Conservation (phyloP, 805 yeast species). For the Saccharomyces paradoxus region DNA sequence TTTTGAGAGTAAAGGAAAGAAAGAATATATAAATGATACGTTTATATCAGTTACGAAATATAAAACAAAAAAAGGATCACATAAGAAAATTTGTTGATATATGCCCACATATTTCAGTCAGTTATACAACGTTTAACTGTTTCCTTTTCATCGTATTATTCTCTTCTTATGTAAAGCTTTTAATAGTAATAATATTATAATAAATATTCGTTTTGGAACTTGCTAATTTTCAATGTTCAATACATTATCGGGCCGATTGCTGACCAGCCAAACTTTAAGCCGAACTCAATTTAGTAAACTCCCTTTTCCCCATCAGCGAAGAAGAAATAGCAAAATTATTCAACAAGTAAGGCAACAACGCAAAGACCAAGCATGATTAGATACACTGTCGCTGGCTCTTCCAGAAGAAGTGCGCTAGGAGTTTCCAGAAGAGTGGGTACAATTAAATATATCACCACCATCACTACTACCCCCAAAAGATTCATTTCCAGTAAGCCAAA, state of each 20-base stretch:
- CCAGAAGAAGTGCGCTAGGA: not conserved
- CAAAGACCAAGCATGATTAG: not conserved
- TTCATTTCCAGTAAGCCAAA: slow-evolving; percentile 27
- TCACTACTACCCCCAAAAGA: slow-evolving; percentile 16
- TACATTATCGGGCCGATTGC: not conserved
- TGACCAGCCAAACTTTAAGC: not conserved
- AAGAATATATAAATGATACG: not conserved
- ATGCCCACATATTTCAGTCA: not conserved
- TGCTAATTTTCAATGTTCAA: not conserved
- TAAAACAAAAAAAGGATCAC: not conserved
- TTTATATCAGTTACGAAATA: not conserved
- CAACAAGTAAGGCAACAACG: too few relatives aligned
- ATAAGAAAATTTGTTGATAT: not conserved
- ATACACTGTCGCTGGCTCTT: not conserved
- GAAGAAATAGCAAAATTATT: not conserved
- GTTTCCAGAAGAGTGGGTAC: not conserved
- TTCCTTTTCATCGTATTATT: not conserved
- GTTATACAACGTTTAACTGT: not conserved
- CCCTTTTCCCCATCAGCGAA: not conserved
- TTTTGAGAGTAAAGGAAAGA: not conserved
- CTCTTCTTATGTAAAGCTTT: not conserved
- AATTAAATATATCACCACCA: not conserved
- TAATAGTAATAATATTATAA: not conserved
- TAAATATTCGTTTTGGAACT: not conserved
- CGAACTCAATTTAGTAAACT: not conserved